These are phyloP conservation scores for Phialophora tarda DNA, from an alignment of 2,329 filamentous ascomycete genomes.

Conservation along the genomic window DNA sequence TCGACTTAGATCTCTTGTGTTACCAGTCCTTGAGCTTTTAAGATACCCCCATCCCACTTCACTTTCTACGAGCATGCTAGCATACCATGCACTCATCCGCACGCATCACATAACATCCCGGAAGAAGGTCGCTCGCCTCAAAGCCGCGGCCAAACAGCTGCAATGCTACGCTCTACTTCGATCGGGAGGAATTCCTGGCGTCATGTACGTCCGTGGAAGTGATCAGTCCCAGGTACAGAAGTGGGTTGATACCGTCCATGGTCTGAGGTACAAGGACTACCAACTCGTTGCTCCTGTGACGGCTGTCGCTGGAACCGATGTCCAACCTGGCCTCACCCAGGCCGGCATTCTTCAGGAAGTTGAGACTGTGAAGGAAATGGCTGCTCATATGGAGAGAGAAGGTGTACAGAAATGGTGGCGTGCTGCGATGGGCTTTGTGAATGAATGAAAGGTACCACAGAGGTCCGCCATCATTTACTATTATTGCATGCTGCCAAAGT, in stretches of 20 bases:
- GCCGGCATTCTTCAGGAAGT: constrained; percentile 60
- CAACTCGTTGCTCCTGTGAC: constrained; percentile 64
- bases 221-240: constrained; percentile 60
- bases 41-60: background rate
- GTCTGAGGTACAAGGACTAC: constrained; percentile 74
- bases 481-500: background rate
- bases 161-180: constrained; percentile 69
- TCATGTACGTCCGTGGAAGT: constrained; percentile 75
- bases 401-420: constrained; percentile 71
- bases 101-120: constrained; percentile 83
- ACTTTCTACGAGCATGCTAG: constrained; percentile 26
- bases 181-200: constrained; percentile 71
- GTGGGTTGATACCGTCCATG: constrained; percentile 70
- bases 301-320: constrained; percentile 28
- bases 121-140: constrained; percentile 71
- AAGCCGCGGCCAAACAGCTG: constrained; percentile 65
- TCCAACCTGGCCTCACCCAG: background rate
- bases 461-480: background rate
- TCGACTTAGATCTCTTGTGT: background rate
- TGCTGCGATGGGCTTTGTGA: constrained; percentile 65
- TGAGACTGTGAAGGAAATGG: constrained; percentile 69
- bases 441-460: constrained; percentile 19
- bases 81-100: constrained; percentile 68
- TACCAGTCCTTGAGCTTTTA: background rate
- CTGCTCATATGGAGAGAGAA: constrained; percentile 62